These are phyloP conservation scores for Lyophyllum shimeji DNA, from an alignment of 768 basidiomycete genomes.

Conservation along the genomic window DNA sequence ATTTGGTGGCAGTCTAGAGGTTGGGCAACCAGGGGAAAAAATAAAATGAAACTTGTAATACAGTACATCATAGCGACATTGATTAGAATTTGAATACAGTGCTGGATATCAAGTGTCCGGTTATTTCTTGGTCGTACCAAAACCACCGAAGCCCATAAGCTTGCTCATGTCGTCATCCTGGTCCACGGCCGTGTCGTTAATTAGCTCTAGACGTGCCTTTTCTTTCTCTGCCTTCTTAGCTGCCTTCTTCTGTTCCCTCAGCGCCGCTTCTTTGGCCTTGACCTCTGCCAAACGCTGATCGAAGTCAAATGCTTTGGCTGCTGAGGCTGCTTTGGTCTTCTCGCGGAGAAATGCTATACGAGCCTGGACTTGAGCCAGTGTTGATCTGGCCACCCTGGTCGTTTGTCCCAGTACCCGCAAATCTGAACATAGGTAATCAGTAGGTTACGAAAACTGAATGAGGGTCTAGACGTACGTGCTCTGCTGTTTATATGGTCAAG, in stretches of 20 bases:
- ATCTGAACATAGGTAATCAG: conserved; percentile 49
- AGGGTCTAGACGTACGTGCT: conserved; percentile 60
- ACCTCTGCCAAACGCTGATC: conserved; percentile 85
- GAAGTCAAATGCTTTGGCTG: conserved; percentile 93
- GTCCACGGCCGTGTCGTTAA: conserved; percentile 44
- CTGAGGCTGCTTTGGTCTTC: conserved; percentile 79
- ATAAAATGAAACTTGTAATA: conserved; percentile 25
- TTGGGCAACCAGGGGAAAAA: conserved; percentile 20
- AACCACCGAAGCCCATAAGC: conserved; percentile 92
- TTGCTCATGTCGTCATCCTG: conserved; percentile 69
- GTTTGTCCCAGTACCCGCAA: conserved; percentile 93
- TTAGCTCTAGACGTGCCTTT: conserved; percentile 64
- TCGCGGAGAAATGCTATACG: conserved; percentile 87
- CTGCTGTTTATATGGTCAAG: conserved; percentile 95
- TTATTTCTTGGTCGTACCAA: conserved; percentile 84
- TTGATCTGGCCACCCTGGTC: conserved; percentile 87
- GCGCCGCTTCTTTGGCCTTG: conserved; percentile 64
- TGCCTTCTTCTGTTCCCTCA: conserved; percentile 73
- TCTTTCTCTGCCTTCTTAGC: conserved; percentile 80
- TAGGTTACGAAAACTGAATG: not conserved
- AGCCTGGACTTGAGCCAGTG: conserved; percentile 88
- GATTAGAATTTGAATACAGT: conserved; percentile 28
- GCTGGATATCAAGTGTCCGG: conserved; percentile 9
- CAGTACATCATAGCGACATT: conserved; percentile 23
- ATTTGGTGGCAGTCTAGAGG: conserved; percentile 53